Base-by-base conservation (phyloP, 192 early-diverging fungal genomes). In the Coemansia sp. region DNA sequence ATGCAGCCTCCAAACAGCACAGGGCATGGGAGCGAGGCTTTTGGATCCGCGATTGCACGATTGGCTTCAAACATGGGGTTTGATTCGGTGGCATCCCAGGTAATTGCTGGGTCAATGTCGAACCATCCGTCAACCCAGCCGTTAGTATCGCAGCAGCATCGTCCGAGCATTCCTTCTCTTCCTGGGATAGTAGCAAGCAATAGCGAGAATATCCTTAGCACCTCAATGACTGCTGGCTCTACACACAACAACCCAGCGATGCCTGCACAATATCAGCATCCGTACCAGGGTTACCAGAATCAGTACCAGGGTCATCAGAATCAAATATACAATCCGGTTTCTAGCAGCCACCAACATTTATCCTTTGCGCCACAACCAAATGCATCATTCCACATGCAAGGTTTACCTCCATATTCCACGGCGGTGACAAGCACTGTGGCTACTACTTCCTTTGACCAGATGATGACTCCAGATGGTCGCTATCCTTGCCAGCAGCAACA, bases 11-110 rank as follows among this genome's bases (percentile, higher is more conserved):
- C 2, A 7, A 49, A 15, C 16, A 40, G 51, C n/a, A 43, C 53
- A 26, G 42, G 33, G 13, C 56, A 57, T 30, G 67, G 55, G 25
- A 25, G 46, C 3, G 71, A 66, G 35, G 20, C 35, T 1, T 39
- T 79, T 49, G 64, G 67, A 16, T 46, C 60, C 5, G 58, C 64
- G 3, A 71, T 80, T 58, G 77, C 62, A 0, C 68, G 65, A 3
- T 53, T 80, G 23, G 71, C 72, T 10, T 74, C 77, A 2, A 68
- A 68, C 65, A 80, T 80, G 68, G 72, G 72, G 2, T 43, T 80
- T 20, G 69, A 80, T 30, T 31, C 77, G n/a, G 66, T 61, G 9
- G 70, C 61, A 25, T 68, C 65, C 15, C 77, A 71, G 33, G 69
- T 45, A 1, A 20, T 80, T 26, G 72, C 77, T 2, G 71, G 63